Base-by-base conservation (phyloP, 2,329 filamentous ascomycete genomes). In the Didymosphaeria variabile region DNA sequence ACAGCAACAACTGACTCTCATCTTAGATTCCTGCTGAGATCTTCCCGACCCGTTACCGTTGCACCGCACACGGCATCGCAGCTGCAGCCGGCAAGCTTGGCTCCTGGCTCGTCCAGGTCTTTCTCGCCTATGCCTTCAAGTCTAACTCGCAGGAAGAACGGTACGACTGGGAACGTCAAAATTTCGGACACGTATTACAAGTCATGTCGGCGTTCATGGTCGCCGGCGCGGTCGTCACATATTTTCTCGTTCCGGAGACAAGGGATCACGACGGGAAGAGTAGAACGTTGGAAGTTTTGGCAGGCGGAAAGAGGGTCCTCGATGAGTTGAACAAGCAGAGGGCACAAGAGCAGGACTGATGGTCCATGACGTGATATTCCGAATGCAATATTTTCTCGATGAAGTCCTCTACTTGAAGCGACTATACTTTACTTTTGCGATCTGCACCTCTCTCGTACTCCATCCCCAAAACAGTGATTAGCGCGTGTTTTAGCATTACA, bases 31-130 rank as follows among this genome's bases (percentile, higher is more conserved):
- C 85, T n/a, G 84, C 84, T 13, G 85, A 86, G 63, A 79, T 85
- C 55, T 87, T 86, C 63, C 85, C 85, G 3, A 87, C 85, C 0
- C 78, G 82, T 19, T 86, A 86, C 66, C 80, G 85, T 19, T 84
- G 80, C 55, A 84, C 82, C 1, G 84, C 81, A 61, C 83, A 87
- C 67, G 85, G 85, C 21, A 80, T 87, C 61, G 80, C 81, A 31
- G 85, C 85, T n/a, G 85, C 79, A 0, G 70, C 79, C 1, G 85
- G 85, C 4, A 87, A 87, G 67, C 71, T 87, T 0, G 85, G 85
- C 19, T 83, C 84, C 0, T 79, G 82, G 59, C 67, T 82, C 2
- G 80, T 79, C 2, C 79, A 82, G 58, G 67, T 80, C 34, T 76
- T 81, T 40, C 69, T 82, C 13, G 70, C 69, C 0, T 75, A 72